A percentile compares a stretch with the other conserved stretches of the same genome.
These are phyloP conservation scores for Auriculariales sp. DNA, from an alignment of 768 basidiomycete genomes.

Conservation along the genomic window DNA sequence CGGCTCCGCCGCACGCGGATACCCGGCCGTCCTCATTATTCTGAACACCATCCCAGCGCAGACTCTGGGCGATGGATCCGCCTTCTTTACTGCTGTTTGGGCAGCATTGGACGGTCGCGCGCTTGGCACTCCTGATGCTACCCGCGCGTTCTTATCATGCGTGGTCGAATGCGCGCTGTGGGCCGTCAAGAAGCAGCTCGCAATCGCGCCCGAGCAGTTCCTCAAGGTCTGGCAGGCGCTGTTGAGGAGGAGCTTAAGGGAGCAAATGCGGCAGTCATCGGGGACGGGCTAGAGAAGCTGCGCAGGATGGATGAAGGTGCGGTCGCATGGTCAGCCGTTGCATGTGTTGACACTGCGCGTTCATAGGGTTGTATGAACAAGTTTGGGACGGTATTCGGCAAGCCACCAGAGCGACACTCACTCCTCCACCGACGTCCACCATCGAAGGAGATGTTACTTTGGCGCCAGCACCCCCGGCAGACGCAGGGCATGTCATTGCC, in stretches of 20 bases:
- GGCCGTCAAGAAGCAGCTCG: conserved; percentile 18
- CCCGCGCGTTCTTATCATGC: conserved; percentile 52
- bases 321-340: not conserved
- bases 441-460: too few species aligned
- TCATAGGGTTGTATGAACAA: not conserved
- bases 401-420: not conserved
- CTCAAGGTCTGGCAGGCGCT: conserved; percentile 35
- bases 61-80: conserved; percentile 20
- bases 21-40: conserved; percentile 68
- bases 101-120: conserved; percentile 58
- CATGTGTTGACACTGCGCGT: not conserved
- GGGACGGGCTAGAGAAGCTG: conserved; percentile 23
- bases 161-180: conserved; percentile 58
- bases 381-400: not conserved
- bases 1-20: conserved; percentile 65
- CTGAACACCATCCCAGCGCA: conserved; percentile 60
- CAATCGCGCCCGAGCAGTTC: conserved; percentile 21
- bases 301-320: conserved; percentile 15
- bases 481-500: too few species aligned
- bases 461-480: too few species aligned
- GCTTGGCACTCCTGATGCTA: conserved; percentile 40
- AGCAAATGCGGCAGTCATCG: conserved; percentile 28
- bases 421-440: too few species aligned
- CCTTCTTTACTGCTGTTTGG: conserved; percentile 71
- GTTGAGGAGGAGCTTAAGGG: conserved; percentile 29